A percentile compares a stretch with the other conserved stretches of the same genome.
These are phyloP conservation scores for Biscogniauxia sp. DNA, from an alignment of 2,329 filamentous ascomycete genomes.

Conservation along the genomic window DNA sequence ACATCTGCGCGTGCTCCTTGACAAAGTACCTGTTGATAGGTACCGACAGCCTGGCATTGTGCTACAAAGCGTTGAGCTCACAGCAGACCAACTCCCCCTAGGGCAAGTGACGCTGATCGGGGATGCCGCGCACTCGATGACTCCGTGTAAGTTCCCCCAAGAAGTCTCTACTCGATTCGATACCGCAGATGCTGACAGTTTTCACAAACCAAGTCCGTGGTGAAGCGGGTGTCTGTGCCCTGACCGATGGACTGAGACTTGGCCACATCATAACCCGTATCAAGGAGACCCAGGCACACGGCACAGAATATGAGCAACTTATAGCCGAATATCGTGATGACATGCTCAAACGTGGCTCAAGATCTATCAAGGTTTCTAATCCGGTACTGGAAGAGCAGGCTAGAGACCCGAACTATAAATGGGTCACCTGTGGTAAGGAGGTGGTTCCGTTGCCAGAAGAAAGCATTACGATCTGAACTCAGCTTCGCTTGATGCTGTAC, in stretches of 20 bases:
- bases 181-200: neutral
- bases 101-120: neutral
- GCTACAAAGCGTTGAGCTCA: neutral
- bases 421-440: conserved; percentile 4
- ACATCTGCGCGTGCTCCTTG: neutral
- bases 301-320: neutral
- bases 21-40: neutral
- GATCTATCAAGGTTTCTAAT: conserved; percentile 1
- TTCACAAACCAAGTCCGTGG: neutral
- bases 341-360: conserved; percentile 2
- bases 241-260: conserved; percentile 3
- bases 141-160: neutral
- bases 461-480: neutral
- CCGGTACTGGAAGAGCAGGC: conserved; percentile 2
- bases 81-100: neutral
- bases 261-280: neutral
- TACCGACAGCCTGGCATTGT: neutral
- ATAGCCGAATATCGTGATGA: conserved; percentile 1
- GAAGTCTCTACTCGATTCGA: neutral
- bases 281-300: neutral
- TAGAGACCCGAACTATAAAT: conserved; percentile 2
- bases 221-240: conserved; percentile 7
- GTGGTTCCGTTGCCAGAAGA: conserved; percentile 1
- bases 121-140: conserved; percentile 7
- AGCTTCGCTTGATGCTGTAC: neutral